These are phyloP conservation scores for Pittosporum tobira DNA, from an alignment of 129 eudicot species.

Conservation along the genomic window DNA sequence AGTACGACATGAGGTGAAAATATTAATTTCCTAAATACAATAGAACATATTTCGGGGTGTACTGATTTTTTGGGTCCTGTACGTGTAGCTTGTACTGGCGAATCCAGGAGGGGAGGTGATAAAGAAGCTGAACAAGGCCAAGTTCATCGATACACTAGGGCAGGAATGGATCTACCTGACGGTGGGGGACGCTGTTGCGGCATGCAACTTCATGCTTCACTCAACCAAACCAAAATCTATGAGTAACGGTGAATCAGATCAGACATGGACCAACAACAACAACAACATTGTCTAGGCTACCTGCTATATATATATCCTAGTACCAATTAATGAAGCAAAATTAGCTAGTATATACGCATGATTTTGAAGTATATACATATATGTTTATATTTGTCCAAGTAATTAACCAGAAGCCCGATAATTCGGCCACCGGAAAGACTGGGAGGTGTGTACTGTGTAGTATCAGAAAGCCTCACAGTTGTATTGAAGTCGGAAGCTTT, in stretches of 20 bases:
- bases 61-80: not conserved
- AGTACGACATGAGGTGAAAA: too few relatives aligned
- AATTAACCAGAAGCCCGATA: too few relatives aligned
- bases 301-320: too few relatives aligned
- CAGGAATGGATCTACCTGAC: conserved; percentile 82
- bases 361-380: too few relatives aligned
- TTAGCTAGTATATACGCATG: not conserved
- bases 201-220: conserved; percentile 78
- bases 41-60: too few relatives aligned
- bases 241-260: conserved; percentile 11
- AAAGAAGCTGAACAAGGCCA: conserved; percentile 77
- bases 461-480: not conserved
- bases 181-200: conserved; percentile 82
- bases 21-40: too few relatives aligned
- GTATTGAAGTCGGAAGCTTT: conserved; percentile 10
- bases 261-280: conserved; percentile 23
- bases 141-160: conserved; percentile 56
- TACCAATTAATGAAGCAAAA: too few relatives aligned
- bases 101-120: conserved; percentile 91
- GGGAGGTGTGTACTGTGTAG: not conserved
- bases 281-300: conserved; percentile 41
- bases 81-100: conserved; percentile 58
- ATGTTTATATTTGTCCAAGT: too few relatives aligned
- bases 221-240: conserved; percentile 27
- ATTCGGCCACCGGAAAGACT: too few relatives aligned